phyloP scores from a whole-genome alignment of 2,329 filamentous ascomycete genomes.

The Verticillium albo-atrum region DNA sequence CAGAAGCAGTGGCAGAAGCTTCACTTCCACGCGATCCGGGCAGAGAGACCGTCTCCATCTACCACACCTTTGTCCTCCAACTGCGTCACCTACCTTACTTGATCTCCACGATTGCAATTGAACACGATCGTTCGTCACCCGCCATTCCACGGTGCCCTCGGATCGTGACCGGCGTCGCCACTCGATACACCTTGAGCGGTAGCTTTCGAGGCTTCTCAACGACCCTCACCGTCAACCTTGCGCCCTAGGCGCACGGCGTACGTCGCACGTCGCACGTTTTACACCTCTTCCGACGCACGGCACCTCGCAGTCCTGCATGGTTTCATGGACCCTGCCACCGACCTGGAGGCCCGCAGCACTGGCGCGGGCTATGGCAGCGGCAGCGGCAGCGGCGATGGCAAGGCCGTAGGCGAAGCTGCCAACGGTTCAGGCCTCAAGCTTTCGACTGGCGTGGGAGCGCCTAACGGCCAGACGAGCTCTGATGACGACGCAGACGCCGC shows the following conservation, averaged over 20 bases:
- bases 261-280: not conserved
- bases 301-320: constrained; percentile 7
- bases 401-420: constrained; percentile 4
- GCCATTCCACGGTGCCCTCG: not conserved
- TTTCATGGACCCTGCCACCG: constrained; percentile 13
- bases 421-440: not conserved
- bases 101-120: not conserved
- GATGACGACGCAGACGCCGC: not conserved
- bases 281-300: not conserved
- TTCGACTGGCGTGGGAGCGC: not conserved
- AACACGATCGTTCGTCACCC: not conserved
- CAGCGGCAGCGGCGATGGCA: constrained; percentile 3
- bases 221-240: not conserved
- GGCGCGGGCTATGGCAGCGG: too few species aligned
- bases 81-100: not conserved
- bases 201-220: not conserved
- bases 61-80: not conserved
- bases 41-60: not conserved
- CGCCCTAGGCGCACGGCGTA: not conserved
- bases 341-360: constrained; percentile 8
- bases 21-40: not conserved
- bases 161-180: not conserved
- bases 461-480: not conserved
- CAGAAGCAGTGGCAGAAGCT: not conserved
- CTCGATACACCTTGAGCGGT: not conserved